phyloP scores from a whole-genome alignment of 2,329 filamentous ascomycete species.

The Pyrenochaeta sp. region DNA sequence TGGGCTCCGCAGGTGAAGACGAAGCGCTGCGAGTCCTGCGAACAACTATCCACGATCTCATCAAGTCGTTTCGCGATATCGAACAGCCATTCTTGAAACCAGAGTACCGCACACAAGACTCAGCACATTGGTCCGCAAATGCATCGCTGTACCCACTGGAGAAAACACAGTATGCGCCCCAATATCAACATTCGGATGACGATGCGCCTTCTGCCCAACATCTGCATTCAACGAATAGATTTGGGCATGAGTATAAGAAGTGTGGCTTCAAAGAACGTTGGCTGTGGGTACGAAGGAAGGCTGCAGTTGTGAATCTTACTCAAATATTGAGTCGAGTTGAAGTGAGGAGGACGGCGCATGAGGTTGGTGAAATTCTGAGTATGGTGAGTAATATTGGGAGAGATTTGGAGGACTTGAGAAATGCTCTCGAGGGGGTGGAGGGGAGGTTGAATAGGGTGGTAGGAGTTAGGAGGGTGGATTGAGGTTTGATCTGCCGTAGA shows the following conservation, averaged over 20 bases:
- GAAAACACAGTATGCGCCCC: constrained; percentile 4
- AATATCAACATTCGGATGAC: constrained; percentile 29
- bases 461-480: constrained; percentile 32
- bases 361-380: constrained; percentile 34
- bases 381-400: constrained; percentile 28
- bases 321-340: constrained; percentile 49
- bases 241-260: constrained; percentile 42
- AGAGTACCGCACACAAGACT: constrained; percentile 31
- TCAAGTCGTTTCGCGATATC: constrained; percentile 46
- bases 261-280: constrained; percentile 47
- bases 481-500: not conserved
- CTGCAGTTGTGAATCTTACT: constrained; percentile 47
- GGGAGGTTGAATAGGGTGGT: constrained; percentile 32
- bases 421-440: constrained; percentile 18
- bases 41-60: constrained; percentile 46
- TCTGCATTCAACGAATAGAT: constrained; percentile 33
- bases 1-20: constrained; percentile 40
- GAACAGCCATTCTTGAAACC: constrained; percentile 52
- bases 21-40: constrained; percentile 48
- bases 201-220: constrained; percentile 16
- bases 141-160: constrained; percentile 8
- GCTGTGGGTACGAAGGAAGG: constrained; percentile 50
- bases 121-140: constrained; percentile 20
- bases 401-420: constrained; percentile 27
- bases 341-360: constrained; percentile 47